A percentile compares a stretch with the other conserved stretches of the same genome.
Conservation (phyloP, 257 asterid genomes). For the Plantago elongata region DNA sequence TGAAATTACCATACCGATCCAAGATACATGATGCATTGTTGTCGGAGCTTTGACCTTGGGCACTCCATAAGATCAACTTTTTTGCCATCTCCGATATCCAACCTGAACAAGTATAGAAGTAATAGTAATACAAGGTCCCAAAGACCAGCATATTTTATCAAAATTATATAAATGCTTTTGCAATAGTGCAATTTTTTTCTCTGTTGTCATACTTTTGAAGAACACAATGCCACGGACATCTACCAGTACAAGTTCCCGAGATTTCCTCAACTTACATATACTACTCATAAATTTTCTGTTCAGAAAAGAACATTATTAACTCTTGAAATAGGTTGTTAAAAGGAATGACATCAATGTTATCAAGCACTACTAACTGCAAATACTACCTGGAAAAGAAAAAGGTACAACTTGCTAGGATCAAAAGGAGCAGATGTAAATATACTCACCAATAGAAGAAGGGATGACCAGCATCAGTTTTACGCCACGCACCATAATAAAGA, state of each 20-base stretch:
- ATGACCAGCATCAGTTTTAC: slow-evolving; percentile 52
- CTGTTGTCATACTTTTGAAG: neutral
- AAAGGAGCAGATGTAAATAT: neutral
- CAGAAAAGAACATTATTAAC: neutral
- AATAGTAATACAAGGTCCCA: too few relatives aligned
- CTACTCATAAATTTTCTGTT: too few relatives aligned
- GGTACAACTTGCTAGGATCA: neutral
- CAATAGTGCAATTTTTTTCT: neutral
- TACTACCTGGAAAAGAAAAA: neutral
- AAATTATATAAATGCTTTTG: too few relatives aligned
- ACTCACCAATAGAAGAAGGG: slow-evolving; percentile 11
- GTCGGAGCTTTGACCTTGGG: slow-evolving; percentile 47
- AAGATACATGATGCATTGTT: slow-evolving; percentile 50
- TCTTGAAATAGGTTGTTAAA: neutral
- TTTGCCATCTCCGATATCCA: slow-evolving; percentile 35
- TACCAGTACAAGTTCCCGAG: too few relatives aligned
- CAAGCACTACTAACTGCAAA: too few relatives aligned
- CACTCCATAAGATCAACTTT: slow-evolving; percentile 44
- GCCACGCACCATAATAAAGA: slow-evolving; percentile 55
- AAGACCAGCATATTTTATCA: too few relatives aligned
- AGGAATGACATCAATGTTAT: too few relatives aligned
- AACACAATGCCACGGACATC: too few relatives aligned
- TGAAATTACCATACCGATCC: slow-evolving; percentile 32
- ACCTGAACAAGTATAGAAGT: neutral
- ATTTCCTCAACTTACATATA: too few relatives aligned